Evolutionary conservation across 2,329 filamentous ascomycete genomes (phyloP).

Genomic region (Tolypocladium album): DNA sequence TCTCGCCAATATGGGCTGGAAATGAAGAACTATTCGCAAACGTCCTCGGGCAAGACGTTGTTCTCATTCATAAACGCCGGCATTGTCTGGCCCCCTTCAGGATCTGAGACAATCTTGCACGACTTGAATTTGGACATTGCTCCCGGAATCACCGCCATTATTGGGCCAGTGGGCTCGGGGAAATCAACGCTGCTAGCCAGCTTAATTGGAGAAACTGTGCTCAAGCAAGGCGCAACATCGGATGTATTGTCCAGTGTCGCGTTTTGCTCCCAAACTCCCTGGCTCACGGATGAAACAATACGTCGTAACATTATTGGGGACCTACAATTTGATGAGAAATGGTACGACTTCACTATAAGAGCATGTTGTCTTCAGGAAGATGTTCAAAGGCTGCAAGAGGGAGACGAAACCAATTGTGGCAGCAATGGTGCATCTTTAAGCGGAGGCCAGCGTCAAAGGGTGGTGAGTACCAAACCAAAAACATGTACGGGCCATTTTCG

Average conservation of each 20-base stretch:
- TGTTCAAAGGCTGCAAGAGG: neutral
- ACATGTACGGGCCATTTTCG: neutral
- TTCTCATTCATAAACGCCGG: neutral
- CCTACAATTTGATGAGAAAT: neutral
- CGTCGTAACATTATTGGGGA: neutral
- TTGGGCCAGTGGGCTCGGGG: neutral
- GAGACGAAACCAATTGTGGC: neutral
- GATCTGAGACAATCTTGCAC: neutral
- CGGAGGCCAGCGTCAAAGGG: neutral
- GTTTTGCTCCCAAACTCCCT: neutral
- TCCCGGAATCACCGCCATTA: neutral
- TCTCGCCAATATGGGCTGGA: neutral
- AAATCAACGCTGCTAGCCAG: neutral
- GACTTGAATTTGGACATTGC: neutral
- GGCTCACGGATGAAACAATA: neutral
- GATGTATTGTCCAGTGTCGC: neutral
- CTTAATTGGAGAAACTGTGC: neutral
- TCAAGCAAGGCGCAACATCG: neutral
- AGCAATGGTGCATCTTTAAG: neutral
- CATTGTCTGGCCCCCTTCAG: neutral
- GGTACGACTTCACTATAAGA: neutral
- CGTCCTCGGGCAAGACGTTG: neutral
- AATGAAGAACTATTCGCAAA: neutral
- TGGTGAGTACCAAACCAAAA: neutral
- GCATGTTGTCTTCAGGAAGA: neutral